Evolutionary conservation across 2,329 filamentous ascomycete species (phyloP).

Genomic region (Albifimbria verrucaria): DNA sequence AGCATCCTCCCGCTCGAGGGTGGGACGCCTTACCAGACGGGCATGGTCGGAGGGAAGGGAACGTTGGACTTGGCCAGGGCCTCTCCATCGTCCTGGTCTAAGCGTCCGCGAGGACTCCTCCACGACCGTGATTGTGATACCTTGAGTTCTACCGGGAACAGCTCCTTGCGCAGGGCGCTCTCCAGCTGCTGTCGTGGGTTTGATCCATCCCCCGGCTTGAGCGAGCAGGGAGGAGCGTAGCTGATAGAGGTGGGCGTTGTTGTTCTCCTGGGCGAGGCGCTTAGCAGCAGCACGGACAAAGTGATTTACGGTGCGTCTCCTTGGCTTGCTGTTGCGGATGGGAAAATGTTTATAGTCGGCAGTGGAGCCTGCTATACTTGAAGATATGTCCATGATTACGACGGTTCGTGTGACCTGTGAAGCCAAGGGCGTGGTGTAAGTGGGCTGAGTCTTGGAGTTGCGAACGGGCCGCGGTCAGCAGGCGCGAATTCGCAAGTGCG

Average conservation of each 20-base stretch:
- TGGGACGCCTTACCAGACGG: conserved; percentile 32
- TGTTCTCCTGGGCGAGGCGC: conserved; percentile 19
- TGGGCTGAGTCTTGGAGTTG: neutral
- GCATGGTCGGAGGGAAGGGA: conserved; percentile 34
- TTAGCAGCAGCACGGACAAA: conserved; percentile 29
- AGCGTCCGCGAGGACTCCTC: neutral
- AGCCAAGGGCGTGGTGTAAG: no score
- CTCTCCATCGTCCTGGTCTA: conserved; percentile 19
- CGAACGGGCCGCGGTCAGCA: neutral
- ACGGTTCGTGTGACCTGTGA: neutral
- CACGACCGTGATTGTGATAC: neutral
- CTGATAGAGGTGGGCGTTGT: conserved; percentile 1
- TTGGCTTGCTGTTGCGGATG: conserved; percentile 5
- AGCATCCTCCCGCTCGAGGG: conserved; percentile 44
- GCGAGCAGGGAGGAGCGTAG: no score
- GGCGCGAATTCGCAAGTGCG: neutral
- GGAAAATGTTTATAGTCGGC: conserved; percentile 1
- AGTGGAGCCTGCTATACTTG: neutral
- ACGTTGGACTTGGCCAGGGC: conserved; percentile 31
- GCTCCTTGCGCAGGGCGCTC: conserved; percentile 13
- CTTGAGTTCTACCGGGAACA: neutral
- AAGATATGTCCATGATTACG: neutral
- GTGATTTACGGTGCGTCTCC: conserved; percentile 22
- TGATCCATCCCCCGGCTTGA: neutral
- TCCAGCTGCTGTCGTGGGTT: conserved; percentile 19